These are phyloP conservation scores for Eucalyptus albens DNA, from an alignment of 345 rosid genomes.

Conservation along the genomic window DNA sequence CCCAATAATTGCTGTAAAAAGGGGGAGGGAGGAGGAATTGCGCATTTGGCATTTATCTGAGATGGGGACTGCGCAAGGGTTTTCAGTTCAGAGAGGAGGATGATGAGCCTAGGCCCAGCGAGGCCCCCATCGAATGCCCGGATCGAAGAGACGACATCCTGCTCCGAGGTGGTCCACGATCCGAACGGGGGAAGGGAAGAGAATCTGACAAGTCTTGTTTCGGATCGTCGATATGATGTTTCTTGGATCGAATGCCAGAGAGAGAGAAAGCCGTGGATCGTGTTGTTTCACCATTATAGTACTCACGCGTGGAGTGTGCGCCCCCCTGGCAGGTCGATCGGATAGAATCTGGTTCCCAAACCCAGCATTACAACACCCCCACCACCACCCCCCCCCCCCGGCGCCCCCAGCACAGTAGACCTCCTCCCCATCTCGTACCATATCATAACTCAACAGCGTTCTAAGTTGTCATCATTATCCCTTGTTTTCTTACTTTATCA, in stretches of 20 bases:
- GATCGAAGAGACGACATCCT: neutral
- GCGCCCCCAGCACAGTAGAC: neutral
- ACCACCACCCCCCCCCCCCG: neutral
- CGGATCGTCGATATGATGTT: neutral
- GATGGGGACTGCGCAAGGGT: neutral
- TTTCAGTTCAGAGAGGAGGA: neutral
- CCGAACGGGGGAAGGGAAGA: neutral
- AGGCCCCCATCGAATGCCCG: neutral
- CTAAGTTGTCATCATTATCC: neutral
- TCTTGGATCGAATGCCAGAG: neutral
- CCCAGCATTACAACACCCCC: neutral
- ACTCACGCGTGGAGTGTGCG: slow-evolving; percentile 21
- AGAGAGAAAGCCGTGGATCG: neutral
- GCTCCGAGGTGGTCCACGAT: neutral
- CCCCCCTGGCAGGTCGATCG: neutral
- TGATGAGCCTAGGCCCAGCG: neutral
- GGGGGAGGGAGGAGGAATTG: neutral
- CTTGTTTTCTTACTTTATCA: neutral
- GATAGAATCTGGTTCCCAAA: neutral
- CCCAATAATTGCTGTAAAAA: neutral
- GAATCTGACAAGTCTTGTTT: neutral
- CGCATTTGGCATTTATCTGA: neutral
- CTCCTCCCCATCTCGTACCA: neutral
- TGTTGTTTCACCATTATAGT: slow-evolving; percentile 1
- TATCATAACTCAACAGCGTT: neutral